Percentiles rank a stretch among this genome's conserved stretches.
phyloP scores from a whole-genome alignment of 2,329 filamentous ascomycete species.

The Fusarium sp. region DNA sequence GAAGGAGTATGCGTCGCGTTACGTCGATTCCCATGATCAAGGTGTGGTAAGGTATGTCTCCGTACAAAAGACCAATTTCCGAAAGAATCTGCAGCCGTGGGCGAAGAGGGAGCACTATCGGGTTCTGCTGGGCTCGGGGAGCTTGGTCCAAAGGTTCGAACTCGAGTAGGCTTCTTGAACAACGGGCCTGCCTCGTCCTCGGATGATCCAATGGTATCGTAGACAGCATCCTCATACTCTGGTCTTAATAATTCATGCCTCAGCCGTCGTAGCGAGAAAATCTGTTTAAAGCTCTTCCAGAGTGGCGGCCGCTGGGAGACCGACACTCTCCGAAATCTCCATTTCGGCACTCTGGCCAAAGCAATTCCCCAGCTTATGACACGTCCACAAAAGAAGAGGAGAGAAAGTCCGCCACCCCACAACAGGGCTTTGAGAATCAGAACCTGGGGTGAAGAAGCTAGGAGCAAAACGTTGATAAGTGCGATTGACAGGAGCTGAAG shows the following conservation, averaged over 20 bases:
- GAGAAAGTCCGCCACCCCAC: constrained; percentile 81
- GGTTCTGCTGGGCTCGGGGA: constrained; percentile 8
- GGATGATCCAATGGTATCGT: constrained; percentile 46
- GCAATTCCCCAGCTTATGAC: constrained; percentile 86
- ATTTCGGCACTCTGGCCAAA: constrained; percentile 87
- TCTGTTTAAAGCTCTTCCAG: constrained; percentile 53
- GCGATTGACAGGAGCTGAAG: constrained; percentile 85
- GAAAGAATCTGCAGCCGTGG: constrained; percentile 29
- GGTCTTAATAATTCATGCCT: constrained; percentile 51
- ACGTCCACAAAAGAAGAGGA: constrained; percentile 77
- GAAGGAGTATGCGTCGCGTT: constrained; percentile 65
- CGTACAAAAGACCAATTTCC: constrained; percentile 42
- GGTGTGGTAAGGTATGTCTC: constrained; percentile 64
- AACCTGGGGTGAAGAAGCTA: constrained; percentile 82
- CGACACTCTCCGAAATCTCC: constrained; percentile 77
- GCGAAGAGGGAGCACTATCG: constrained; percentile 31
- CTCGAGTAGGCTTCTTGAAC: constrained; percentile 37
- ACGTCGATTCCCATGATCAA: constrained; percentile 47
- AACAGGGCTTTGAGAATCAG: constrained; percentile 86
- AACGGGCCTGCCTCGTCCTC: constrained; percentile 44
- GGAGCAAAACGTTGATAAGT: constrained; percentile 81
- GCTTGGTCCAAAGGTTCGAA: constrained; percentile 45
- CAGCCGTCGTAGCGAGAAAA: constrained; percentile 58
- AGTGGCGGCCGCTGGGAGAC: constrained; percentile 48
- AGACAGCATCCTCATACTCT: constrained; percentile 44